Evolutionary conservation across 345 rosid species (phyloP).

Genomic region (Kandelia obovata): DNA sequence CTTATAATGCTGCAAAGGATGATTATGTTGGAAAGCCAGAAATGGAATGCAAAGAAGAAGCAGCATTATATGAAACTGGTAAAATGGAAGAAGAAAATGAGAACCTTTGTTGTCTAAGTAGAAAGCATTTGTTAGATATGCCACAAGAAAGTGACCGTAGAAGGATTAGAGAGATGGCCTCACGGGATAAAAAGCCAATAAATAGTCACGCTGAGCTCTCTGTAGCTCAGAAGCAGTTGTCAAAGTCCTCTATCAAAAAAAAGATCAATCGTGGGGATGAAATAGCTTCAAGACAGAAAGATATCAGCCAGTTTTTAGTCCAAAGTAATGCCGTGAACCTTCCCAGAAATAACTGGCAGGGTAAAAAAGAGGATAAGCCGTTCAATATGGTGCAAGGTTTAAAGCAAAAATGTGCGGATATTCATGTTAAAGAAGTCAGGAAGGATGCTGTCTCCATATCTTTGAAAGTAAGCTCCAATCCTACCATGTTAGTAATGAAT

Average conservation of each 20-base stretch:
- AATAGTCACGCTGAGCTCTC: constrained; percentile 19
- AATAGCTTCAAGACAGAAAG: constrained; percentile 32
- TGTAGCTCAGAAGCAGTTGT: constrained; percentile 24
- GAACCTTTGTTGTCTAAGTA: constrained; percentile 17
- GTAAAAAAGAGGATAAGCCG: constrained; percentile 33
- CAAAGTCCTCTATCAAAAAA: constrained; percentile 27
- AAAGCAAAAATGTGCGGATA: constrained; percentile 27
- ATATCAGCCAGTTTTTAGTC: constrained; percentile 30
- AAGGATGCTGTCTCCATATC: constrained; percentile 26
- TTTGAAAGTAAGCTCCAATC: constrained; percentile 33
- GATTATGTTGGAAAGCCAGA: constrained; percentile 17
- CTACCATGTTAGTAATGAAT: not conserved
- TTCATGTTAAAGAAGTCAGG: constrained; percentile 37
- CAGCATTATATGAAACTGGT: constrained; percentile 20
- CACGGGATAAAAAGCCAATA: constrained; percentile 20
- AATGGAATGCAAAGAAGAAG: constrained; percentile 22
- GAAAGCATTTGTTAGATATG: constrained; percentile 12
- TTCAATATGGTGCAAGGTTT: constrained; percentile 21
- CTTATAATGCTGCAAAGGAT: constrained; percentile 3
- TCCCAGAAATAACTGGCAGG: constrained; percentile 35
- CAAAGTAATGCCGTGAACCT: constrained; percentile 24
- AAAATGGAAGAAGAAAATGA: constrained; percentile 11
- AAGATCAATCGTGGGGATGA: constrained; percentile 22
- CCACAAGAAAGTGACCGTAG: constrained; percentile 30
- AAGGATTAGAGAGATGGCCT: constrained; percentile 21